Conservation (phyloP, 352 stramenopile genomes). For the Phytophthora tentaculata region DNA sequence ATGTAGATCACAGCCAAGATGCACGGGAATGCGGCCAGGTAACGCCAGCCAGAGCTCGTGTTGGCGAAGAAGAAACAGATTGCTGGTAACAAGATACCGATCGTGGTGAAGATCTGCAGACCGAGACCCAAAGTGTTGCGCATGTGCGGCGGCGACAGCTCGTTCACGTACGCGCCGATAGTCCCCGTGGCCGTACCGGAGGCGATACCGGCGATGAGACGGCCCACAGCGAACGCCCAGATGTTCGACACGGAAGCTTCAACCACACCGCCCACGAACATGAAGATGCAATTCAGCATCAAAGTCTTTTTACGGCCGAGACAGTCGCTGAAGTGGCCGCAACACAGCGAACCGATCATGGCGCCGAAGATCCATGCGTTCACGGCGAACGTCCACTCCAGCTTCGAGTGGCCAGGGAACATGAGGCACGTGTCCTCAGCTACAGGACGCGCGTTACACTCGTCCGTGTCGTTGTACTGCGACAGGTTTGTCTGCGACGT, state of each 20-base stretch:
- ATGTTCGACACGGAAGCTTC: constrained; percentile 22
- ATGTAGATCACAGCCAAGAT: constrained; percentile 23
- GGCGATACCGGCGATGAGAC: constrained; percentile 40
- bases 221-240: constrained; percentile 27
- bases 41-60: constrained; percentile 32
- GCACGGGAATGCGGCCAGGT: constrained; percentile 27
- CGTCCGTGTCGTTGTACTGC: constrained; percentile 7
- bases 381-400: constrained; percentile 22
- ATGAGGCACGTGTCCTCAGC: constrained; percentile 4
- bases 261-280: constrained; percentile 42
- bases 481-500: constrained; percentile 9
- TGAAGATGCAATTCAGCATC: constrained; percentile 43
- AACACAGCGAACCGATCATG: constrained; percentile 31
- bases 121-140: constrained; percentile 47
- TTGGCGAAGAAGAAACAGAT: constrained; percentile 35
- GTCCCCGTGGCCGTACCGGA: constrained; percentile 47
- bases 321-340: constrained; percentile 30
- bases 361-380: constrained; percentile 36
- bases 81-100: constrained; percentile 38
- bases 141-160: constrained; percentile 12
- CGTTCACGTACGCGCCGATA: constrained; percentile 38
- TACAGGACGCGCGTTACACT: constrained; percentile 3
- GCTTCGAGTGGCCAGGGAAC: constrained; percentile 6
- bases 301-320: constrained; percentile 28
- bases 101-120: constrained; percentile 50